phyloP scores from a whole-genome alignment of 2,329 filamentous ascomycete genomes.

The Davidsoniella virescens region DNA sequence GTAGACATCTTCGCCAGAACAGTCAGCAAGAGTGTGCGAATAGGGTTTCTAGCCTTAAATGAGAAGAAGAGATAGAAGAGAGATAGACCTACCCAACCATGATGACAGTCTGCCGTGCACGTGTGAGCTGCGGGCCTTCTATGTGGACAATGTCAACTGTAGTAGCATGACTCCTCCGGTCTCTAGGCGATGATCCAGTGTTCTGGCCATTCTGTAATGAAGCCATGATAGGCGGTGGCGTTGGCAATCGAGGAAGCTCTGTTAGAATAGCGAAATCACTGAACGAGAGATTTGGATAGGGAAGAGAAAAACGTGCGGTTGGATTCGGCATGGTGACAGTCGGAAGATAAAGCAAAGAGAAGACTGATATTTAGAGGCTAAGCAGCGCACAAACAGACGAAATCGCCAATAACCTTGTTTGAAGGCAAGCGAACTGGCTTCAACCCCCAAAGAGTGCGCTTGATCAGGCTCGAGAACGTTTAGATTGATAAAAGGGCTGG shows the following conservation, averaged over 20 bases:
- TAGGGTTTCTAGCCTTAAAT: too few species aligned
- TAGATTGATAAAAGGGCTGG: too few species aligned
- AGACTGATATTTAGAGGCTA: too few species aligned
- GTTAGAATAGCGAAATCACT: conserved; percentile 17
- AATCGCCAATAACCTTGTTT: too few species aligned
- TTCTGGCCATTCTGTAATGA: conserved; percentile 1
- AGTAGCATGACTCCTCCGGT: conserved; percentile 6
- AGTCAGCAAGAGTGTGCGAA: too few species aligned
- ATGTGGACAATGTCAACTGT: conserved; percentile 10
- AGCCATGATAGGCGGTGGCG: conserved; percentile 5
- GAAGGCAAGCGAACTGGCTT: too few species aligned
- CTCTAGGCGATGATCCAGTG: conserved; percentile 1
- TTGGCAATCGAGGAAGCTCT: conserved; percentile 8
- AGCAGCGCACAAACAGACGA: too few species aligned
- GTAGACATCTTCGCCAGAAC: conserved; percentile 22
- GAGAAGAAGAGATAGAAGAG: too few species aligned
- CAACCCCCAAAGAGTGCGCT: too few species aligned
- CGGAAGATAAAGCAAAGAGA: neutral
- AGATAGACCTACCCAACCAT: conserved; percentile 13
- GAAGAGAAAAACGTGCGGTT: conserved; percentile 18
- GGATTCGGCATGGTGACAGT: conserved; percentile 5
- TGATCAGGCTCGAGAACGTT: too few species aligned
- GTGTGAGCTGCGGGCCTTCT: conserved; percentile 9
- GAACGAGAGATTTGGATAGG: conserved; percentile 21
- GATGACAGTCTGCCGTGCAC: conserved; percentile 11